Evolutionary conservation across 306 rosid species (phyloP).

Genomic region (Begonia masoniana): DNA sequence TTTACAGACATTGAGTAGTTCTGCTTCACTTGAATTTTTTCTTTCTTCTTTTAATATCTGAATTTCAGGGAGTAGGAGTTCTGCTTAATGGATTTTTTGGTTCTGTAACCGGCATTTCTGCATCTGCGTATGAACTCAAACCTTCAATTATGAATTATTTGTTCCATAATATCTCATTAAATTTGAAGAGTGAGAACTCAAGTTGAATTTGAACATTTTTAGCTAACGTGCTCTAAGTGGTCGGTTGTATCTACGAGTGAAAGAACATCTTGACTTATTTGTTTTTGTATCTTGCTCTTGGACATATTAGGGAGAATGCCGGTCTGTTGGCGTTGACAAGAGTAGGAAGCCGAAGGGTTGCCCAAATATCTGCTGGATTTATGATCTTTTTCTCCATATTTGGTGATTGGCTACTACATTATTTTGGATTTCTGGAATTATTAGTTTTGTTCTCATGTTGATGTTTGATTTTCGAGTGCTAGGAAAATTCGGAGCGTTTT

Average conservation of each 20-base stretch:
- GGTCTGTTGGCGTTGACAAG: conserved; percentile 74
- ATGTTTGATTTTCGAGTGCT: not conserved
- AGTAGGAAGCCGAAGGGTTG: conserved; percentile 83
- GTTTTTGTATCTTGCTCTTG: not conserved
- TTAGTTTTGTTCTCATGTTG: not conserved
- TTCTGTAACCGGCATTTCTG: conserved; percentile 48
- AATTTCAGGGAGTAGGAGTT: conserved; percentile 51
- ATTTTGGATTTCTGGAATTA: not conserved
- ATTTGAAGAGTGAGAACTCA: too few species aligned
- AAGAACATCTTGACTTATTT: too few species aligned
- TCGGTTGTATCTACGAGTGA: too few species aligned
- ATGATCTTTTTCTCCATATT: conserved; percentile 79
- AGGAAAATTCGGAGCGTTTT: conserved; percentile 76
- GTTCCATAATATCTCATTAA: too few species aligned
- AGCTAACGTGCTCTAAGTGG: too few species aligned
- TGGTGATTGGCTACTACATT: conserved; percentile 22
- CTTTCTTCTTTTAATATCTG: conserved; percentile 7
- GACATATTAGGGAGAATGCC: conserved; percentile 40
- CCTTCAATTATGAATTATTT: not conserved
- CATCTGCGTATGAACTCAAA: conserved; percentile 46
- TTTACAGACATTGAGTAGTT: conserved; percentile 5
- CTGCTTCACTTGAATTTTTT: not conserved
- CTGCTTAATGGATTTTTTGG: conserved; percentile 62
- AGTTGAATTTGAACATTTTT: too few species aligned
- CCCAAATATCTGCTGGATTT: conserved; percentile 71